phyloP scores from a whole-genome alignment of 495 filamentous ascomycete species.

The Usnea hakonensis region DNA sequence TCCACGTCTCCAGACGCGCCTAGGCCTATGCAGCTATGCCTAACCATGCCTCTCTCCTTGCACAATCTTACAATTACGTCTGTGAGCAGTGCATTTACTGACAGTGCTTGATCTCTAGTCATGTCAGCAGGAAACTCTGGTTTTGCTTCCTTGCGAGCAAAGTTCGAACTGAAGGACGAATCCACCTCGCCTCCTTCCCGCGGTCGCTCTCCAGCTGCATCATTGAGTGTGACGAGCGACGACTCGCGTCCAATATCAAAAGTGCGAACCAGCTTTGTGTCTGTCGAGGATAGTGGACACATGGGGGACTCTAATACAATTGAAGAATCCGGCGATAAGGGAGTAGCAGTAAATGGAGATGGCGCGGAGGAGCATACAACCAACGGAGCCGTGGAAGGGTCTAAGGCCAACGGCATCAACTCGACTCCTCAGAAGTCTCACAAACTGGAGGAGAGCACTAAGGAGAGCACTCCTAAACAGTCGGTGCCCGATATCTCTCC shows the following conservation, averaged over 20 bases:
- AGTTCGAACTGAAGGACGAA: slow-evolving; percentile 63
- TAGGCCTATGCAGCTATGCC: slow-evolving; percentile 16
- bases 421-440: slow-evolving; percentile 1
- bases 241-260: slow-evolving; percentile 59
- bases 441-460: not conserved
- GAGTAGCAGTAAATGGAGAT: slow-evolving; percentile 6
- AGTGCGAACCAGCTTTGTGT: slow-evolving; percentile 76
- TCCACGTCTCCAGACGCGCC: slow-evolving; percentile 12
- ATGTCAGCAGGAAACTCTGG: slow-evolving; percentile 46
- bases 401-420: slow-evolving; percentile 5
- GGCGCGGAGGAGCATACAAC: not conserved
- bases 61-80: not conserved
- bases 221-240: slow-evolving; percentile 19
- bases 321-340: slow-evolving; percentile 6
- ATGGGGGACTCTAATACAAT: slow-evolving; percentile 30
- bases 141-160: slow-evolving; percentile 70
- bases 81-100: slow-evolving; percentile 11
- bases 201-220: slow-evolving; percentile 59
- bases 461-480: not conserved
- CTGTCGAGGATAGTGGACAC: slow-evolving; percentile 58
- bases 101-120: slow-evolving; percentile 24
- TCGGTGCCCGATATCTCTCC: not conserved
- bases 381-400: not conserved
- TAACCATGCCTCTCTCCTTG: slow-evolving; percentile 12
- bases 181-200: slow-evolving; percentile 57